These are phyloP conservation scores for Lactarius sanguifluus DNA, from an alignment of 768 basidiomycete species.

Conservation along the genomic window DNA sequence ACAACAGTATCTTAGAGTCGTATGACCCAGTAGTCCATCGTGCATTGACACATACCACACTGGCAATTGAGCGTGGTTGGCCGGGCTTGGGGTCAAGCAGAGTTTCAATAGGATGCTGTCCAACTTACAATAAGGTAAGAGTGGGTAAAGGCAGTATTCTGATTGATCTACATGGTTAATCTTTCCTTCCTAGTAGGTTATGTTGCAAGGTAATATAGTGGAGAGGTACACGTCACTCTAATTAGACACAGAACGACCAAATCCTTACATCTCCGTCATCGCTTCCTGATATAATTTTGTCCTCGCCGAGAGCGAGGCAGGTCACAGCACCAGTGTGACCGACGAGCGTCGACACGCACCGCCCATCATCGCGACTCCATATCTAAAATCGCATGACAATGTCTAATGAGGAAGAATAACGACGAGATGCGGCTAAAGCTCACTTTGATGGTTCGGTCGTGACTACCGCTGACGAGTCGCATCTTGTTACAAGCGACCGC, in stretches of 20 bases:
- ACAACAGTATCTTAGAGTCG: too few relatives aligned
- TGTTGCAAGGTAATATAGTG: not conserved
- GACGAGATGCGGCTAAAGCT: constrained; percentile 31
- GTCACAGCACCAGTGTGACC: constrained; percentile 95
- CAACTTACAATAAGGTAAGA: too few relatives aligned
- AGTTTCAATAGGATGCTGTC: too few relatives aligned
- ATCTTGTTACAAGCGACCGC: constrained; percentile 90
- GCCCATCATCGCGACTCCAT: constrained; percentile 89
- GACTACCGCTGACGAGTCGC: constrained; percentile 88
- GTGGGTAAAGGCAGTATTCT: too few relatives aligned
- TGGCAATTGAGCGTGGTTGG: too few relatives aligned
- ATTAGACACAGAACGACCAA: constrained; percentile 48
- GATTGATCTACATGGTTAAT: too few relatives aligned
- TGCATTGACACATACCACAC: too few relatives aligned
- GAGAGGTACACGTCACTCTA: not conserved
- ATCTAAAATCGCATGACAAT: constrained; percentile 49
- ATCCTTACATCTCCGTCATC: constrained; percentile 87
- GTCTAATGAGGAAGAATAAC: constrained; percentile 5
- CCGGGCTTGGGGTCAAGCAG: too few relatives aligned
- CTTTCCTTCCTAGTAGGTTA: too few relatives aligned
- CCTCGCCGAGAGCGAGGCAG: constrained; percentile 85
- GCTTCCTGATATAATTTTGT: constrained; percentile 95
- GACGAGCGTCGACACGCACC: constrained; percentile 84
- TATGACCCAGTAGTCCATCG: too few relatives aligned
- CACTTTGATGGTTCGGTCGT: constrained; percentile 97